Evolutionary conservation across 2,329 filamentous ascomycete genomes (phyloP).

Genomic region (Fusarium buharicum): DNA sequence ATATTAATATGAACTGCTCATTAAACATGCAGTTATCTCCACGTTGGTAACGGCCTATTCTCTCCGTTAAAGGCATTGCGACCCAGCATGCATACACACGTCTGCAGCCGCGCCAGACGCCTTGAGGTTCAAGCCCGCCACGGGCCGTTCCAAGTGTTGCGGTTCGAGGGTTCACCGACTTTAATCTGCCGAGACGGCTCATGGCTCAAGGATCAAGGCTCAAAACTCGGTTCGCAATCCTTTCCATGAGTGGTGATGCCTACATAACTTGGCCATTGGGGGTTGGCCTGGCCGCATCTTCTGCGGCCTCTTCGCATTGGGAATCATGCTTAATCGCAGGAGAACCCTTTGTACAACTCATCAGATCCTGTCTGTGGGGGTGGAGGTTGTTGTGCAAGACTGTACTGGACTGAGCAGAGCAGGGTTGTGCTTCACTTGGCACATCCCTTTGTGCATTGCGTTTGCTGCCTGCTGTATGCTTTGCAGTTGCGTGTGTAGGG

Average conservation of each 20-base stretch:
- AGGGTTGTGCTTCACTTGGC: not conserved
- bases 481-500: conserved; percentile 5
- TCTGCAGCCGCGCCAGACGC: conserved; percentile 14
- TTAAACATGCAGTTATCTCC: conserved; percentile 35
- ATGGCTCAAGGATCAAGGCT: not conserved
- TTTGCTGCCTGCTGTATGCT: conserved; percentile 1
- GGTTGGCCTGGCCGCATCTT: not conserved
- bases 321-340: conserved; percentile 11
- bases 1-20: conserved; percentile 36
- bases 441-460: conserved; percentile 5
- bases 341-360: conserved; percentile 14
- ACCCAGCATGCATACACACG: conserved; percentile 23
- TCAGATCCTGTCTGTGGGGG: not conserved
- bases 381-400: not conserved
- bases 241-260: conserved; percentile 11
- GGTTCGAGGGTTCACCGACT: not conserved
- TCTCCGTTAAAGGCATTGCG: conserved; percentile 11
- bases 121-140: conserved; percentile 2
- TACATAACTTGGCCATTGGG: conserved; percentile 5
- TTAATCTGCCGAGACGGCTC: not conserved
- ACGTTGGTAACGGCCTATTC: conserved; percentile 21
- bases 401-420: not conserved
- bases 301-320: conserved; percentile 12
- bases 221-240: conserved; percentile 8
- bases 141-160: conserved; percentile 3